A percentile compares a stretch with the other conserved stretches of the same genome.
phyloP scores from a whole-genome alignment of 495 filamentous ascomycete genomes.

The Penicillium paxilli region DNA sequence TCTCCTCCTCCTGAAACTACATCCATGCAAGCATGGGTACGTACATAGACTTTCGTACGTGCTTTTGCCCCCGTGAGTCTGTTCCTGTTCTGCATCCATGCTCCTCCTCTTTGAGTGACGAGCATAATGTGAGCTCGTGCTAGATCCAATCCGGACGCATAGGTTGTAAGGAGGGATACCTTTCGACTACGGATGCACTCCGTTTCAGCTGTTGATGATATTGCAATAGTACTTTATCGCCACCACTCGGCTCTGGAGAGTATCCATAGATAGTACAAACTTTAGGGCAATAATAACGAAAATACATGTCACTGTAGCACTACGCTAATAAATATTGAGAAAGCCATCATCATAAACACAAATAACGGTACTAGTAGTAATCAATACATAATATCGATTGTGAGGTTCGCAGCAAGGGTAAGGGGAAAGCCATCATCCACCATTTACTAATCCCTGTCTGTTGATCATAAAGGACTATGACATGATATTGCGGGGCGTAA shows the following conservation, averaged over 20 bases:
- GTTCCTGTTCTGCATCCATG: background rate
- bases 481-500: background rate
- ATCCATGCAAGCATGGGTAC: constrained; percentile 1
- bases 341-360: background rate
- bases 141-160: background rate
- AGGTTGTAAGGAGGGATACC: background rate
- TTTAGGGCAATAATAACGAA: too few relatives aligned
- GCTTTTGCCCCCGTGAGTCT: background rate
- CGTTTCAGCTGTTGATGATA: background rate
- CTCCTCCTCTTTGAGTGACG: background rate
- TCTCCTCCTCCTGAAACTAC: background rate
- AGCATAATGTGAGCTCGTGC: constrained; percentile 14
- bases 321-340: too few relatives aligned
- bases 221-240: background rate
- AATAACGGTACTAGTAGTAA: too few relatives aligned
- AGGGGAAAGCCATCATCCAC: background rate
- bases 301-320: too few relatives aligned
- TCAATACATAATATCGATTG: constrained; percentile 18
- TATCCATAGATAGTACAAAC: too few relatives aligned
- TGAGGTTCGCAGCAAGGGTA: constrained; percentile 18
- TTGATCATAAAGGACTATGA: background rate
- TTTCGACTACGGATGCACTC: background rate
- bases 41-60: constrained; percentile 8
- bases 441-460: background rate
- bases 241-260: too few relatives aligned